Evolutionary conservation across 768 basidiomycete genomes (phyloP).

Genomic region (Candolleomyces eurysporus): DNA sequence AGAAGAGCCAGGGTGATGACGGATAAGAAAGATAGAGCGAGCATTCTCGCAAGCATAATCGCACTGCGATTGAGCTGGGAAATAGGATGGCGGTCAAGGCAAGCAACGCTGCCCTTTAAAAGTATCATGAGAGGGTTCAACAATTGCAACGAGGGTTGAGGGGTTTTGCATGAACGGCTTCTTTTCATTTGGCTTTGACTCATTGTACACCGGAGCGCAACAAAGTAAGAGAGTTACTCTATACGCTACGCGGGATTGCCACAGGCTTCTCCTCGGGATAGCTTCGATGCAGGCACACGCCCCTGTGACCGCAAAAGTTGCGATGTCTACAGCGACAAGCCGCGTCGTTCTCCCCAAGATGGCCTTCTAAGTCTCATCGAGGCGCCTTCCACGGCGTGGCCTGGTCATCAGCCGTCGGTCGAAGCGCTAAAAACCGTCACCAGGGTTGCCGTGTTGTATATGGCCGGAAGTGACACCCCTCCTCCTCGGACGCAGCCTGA

Average conservation of each 20-base stretch:
- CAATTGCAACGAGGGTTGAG: background rate
- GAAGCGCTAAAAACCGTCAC: conserved; percentile 13
- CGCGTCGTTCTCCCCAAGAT: background rate
- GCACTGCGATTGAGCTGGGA: background rate
- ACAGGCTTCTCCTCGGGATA: conserved; percentile 9
- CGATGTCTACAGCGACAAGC: background rate
- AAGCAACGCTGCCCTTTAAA: background rate
- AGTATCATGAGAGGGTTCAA: background rate
- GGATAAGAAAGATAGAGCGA: conserved; percentile 2
- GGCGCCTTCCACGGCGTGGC: background rate
- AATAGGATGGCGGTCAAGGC: background rate
- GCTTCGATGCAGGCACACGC: background rate
- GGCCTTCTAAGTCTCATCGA: background rate
- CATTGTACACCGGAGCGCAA: background rate
- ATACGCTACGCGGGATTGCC: conserved; percentile 27
- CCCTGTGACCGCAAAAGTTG: background rate
- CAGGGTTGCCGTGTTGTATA: conserved; percentile 36
- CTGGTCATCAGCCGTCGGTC: conserved; percentile 8
- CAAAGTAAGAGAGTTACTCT: background rate
- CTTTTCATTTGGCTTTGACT: background rate
- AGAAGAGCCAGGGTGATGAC: conserved; percentile 7
- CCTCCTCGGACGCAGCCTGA: background rate
- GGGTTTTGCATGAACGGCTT: no score
- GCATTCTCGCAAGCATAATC: conserved; percentile 2
- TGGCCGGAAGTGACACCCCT: conserved; percentile 29